Percentiles rank a stretch among this genome's conserved stretches.
These are phyloP conservation scores for Lyophyllum shimeji DNA, from an alignment of 768 basidiomycete species.

Conservation along the genomic window DNA sequence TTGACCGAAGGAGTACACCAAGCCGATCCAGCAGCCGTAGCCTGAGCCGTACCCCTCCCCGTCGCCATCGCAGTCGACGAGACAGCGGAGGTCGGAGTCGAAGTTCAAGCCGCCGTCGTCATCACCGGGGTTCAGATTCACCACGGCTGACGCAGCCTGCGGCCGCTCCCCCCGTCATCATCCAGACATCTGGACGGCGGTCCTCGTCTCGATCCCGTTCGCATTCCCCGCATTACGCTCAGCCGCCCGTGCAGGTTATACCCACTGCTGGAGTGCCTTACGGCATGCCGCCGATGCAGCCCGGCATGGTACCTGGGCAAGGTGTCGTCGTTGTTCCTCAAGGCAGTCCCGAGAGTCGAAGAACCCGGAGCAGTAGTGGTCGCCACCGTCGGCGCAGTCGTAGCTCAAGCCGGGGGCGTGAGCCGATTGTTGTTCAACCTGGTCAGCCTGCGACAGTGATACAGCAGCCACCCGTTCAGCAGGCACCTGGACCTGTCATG, in stretches of 20 bases:
- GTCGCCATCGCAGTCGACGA: not conserved
- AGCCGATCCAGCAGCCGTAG: constrained; percentile 6
- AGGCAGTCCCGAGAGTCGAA: not conserved
- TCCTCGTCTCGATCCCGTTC: constrained; percentile 5
- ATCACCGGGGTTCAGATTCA: not conserved
- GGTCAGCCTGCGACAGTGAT: not conserved
- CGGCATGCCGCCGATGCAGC: not conserved
- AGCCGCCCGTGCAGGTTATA: not conserved
- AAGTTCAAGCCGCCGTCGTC: not conserved
- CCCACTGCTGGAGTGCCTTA: not conserved
- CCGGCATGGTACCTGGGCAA: not conserved
- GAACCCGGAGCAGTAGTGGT: constrained; percentile 2
- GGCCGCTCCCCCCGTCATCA: not conserved
- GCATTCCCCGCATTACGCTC: not conserved
- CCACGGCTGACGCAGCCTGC: not conserved
- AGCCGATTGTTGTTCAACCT: not conserved
- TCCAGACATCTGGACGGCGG: not conserved
- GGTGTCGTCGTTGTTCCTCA: not conserved
- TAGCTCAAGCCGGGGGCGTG: not conserved
- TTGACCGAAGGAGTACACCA: not conserved
- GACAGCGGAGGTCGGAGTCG: not conserved
- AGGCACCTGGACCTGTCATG: not conserved
- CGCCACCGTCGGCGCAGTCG: not conserved
- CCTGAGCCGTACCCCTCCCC: not conserved
- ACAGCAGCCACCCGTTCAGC: not conserved